These are phyloP conservation scores for Puya raimondii DNA, from an alignment of 176 grass and related monocot species.

Conservation along the genomic window DNA sequence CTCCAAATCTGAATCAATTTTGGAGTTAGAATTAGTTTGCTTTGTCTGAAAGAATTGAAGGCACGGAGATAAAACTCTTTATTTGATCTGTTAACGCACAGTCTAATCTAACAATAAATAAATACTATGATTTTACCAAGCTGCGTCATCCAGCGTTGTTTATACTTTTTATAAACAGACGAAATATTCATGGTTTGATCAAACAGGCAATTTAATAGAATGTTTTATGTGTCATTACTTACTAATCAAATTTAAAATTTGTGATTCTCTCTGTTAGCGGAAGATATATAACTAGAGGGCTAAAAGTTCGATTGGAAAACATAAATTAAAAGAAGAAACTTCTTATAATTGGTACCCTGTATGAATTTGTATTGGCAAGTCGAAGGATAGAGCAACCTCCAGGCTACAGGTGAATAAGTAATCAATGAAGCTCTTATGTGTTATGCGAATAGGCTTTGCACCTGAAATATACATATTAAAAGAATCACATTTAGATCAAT, in stretches of 20 bases:
- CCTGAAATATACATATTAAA: conserved; percentile 50
- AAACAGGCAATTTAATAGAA: not conserved
- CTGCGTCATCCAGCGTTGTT: not conserved
- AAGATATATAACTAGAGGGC: not conserved
- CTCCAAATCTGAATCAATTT: conserved; percentile 70
- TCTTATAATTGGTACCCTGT: conserved; percentile 54
- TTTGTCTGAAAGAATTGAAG: not conserved
- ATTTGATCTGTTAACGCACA: not conserved
- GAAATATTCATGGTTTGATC: no score
- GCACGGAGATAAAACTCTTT: not conserved
- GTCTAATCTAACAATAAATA: not conserved
- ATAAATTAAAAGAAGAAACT: not conserved
- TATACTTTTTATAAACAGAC: not conserved
- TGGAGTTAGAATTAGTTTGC: not conserved
- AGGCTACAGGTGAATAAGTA: conserved; percentile 82
- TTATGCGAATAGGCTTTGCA: conserved; percentile 53
- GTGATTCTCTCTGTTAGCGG: not conserved
- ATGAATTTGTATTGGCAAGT: conserved; percentile 86
- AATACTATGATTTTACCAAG: not conserved
- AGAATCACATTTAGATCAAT: conserved; percentile 7
- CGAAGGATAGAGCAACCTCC: conserved; percentile 43
- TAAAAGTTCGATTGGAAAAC: not conserved
- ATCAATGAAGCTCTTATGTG: conserved; percentile 86
- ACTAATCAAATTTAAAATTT: conserved; percentile 5
- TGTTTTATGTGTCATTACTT: not conserved